Percentiles rank a stretch among this genome's conserved stretches.
Conservation (phyloP, 2,329 filamentous ascomycete genomes). For the Fonsecaea multimorphosa region DNA sequence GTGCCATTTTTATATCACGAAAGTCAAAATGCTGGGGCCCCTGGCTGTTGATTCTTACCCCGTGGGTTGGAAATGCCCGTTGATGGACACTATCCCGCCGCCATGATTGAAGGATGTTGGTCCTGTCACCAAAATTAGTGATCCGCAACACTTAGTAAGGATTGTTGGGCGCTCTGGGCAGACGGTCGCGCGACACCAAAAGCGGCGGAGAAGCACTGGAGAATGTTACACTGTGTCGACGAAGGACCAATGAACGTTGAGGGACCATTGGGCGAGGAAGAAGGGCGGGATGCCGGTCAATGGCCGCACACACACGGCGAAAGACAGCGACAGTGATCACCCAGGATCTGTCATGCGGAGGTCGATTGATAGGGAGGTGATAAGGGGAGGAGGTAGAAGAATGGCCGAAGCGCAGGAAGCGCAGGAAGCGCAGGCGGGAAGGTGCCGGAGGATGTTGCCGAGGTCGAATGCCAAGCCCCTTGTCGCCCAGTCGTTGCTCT, state of each 20-base stretch:
- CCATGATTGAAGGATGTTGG: not conserved
- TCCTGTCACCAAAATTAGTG: slow-evolving; percentile 8
- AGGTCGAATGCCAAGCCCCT: not conserved
- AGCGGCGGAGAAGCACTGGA: slow-evolving; percentile 7
- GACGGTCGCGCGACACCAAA: slow-evolving; percentile 11
- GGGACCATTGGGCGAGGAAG: not conserved
- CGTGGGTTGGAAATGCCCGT: slow-evolving; percentile 15
- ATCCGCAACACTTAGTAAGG: not conserved
- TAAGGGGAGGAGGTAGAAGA: slow-evolving; percentile 31
- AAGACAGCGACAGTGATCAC: slow-evolving; percentile 3
- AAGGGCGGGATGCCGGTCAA: slow-evolving; percentile 8
- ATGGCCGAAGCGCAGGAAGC: slow-evolving; percentile 21
- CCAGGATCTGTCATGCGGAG: not conserved
- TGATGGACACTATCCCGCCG: not conserved
- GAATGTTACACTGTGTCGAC: slow-evolving; percentile 10
- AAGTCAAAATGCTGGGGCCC: slow-evolving; percentile 17
- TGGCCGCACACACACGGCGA: slow-evolving; percentile 8
- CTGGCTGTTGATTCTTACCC: slow-evolving; percentile 12
- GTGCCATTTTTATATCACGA: slow-evolving; percentile 9
- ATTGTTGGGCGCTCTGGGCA: not conserved
- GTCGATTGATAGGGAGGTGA: slow-evolving; percentile 6
- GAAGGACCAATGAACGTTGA: slow-evolving; percentile 7
- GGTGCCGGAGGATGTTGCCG: not conserved
- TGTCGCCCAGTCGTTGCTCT: not conserved
- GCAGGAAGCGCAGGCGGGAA: not conserved